Conservation (phyloP, 169 alveolate genomes). For the Babesia divergens region DNA sequence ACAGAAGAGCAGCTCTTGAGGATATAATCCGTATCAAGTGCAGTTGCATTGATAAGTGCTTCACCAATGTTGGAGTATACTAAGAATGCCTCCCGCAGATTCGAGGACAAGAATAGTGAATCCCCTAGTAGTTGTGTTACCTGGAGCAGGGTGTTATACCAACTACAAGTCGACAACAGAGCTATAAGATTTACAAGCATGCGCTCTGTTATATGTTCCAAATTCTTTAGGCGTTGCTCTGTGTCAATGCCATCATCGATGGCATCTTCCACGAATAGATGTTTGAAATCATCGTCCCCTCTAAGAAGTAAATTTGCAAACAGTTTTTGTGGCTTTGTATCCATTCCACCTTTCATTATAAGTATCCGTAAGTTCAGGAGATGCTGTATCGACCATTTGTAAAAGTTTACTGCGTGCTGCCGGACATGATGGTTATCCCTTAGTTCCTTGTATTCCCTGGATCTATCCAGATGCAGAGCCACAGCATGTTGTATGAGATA, state of each 20-base stretch:
- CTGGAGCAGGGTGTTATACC: slow-evolving; percentile 30
- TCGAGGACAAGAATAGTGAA: slow-evolving; percentile 18
- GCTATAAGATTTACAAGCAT: slow-evolving; percentile 1
- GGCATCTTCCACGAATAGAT: background rate
- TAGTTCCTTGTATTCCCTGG: slow-evolving; percentile 8
- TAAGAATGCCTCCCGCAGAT: slow-evolving; percentile 29
- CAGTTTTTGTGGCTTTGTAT: background rate
- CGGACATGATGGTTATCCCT: slow-evolving; percentile 12
- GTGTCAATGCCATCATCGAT: background rate
- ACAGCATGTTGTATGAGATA: slow-evolving; percentile 34
- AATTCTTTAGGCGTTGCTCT: background rate
- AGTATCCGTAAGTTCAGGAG: slow-evolving; percentile 7
- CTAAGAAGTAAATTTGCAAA: slow-evolving; percentile 15
- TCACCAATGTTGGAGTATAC: slow-evolving; percentile 20
- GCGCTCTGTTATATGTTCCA: slow-evolving; percentile 8
- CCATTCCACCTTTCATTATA: background rate
- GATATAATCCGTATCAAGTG: slow-evolving; percentile 20
- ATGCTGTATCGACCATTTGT: slow-evolving; percentile 45
- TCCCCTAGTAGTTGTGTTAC: slow-evolving; percentile 37
- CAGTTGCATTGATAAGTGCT: slow-evolving; percentile 4
- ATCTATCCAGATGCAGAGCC: slow-evolving; percentile 37
- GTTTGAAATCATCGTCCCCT: slow-evolving; percentile 42
- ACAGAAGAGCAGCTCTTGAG: slow-evolving; percentile 11
- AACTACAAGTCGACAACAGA: slow-evolving; percentile 19
- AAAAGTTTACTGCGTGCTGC: slow-evolving; percentile 42